Evolutionary conservation across 306 rosid genomes (phyloP).

Genomic region (Carpinus viminea): DNA sequence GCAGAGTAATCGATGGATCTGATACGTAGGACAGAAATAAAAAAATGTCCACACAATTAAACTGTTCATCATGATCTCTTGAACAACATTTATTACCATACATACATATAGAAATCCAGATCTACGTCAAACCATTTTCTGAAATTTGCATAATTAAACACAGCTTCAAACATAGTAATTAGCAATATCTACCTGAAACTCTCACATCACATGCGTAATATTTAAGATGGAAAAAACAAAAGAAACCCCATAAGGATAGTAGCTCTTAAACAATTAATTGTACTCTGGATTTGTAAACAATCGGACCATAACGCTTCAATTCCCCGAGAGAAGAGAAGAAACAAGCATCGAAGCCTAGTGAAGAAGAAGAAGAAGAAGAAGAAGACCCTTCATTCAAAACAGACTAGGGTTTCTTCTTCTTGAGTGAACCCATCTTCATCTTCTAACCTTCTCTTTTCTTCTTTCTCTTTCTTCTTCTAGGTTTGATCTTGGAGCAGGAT

Average conservation of each 20-base stretch:
- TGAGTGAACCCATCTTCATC: slow-evolving; percentile 46
- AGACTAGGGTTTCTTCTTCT: slow-evolving; percentile 75
- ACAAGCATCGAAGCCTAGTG: slow-evolving; percentile 30
- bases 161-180: slow-evolving; percentile 22
- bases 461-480: slow-evolving; percentile 42
- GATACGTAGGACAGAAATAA: slow-evolving; percentile 27
- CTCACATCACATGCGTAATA: neutral
- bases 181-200: slow-evolving; percentile 7
- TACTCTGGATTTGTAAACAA: slow-evolving; percentile 35
- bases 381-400: slow-evolving; percentile 26
- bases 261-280: neutral
- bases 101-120: slow-evolving; percentile 42
- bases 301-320: slow-evolving; percentile 90
- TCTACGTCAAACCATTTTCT: slow-evolving; percentile 27
- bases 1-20: slow-evolving; percentile 24
- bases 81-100: slow-evolving; percentile 41
- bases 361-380: slow-evolving; percentile 23
- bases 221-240: slow-evolving; percentile 7
- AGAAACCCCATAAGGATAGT: neutral
- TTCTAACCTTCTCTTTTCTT: slow-evolving; percentile 49
- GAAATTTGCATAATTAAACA: slow-evolving; percentile 16
- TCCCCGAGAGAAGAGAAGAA: slow-evolving; percentile 70
- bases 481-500: slow-evolving; percentile 27
- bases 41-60: slow-evolving; percentile 24
- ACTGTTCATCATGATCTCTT: slow-evolving; percentile 17